Conservation (phyloP, 768 basidiomycete genomes). For the Roridomyces roridus region DNA sequence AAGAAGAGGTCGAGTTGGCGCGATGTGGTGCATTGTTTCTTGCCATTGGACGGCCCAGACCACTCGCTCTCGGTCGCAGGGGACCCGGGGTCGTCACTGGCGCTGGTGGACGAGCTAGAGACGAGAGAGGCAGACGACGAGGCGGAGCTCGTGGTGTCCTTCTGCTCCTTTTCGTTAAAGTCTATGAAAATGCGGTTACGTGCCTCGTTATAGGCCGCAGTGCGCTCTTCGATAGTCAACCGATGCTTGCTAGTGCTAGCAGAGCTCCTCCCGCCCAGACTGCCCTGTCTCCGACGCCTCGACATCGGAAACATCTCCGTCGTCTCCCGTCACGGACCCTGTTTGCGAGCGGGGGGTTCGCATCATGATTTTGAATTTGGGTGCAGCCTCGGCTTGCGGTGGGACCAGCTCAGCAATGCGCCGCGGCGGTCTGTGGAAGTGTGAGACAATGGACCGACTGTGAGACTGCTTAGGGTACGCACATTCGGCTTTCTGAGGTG, state of each 20-base stretch:
- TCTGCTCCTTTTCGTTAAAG: constrained; percentile 77
- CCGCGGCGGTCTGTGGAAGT: constrained; percentile 63
- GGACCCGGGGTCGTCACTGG: constrained; percentile 69
- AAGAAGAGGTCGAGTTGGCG: constrained; percentile 60
- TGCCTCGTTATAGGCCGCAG: constrained; percentile 89
- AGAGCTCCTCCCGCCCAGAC: constrained; percentile 72
- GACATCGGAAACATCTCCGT: constrained; percentile 76
- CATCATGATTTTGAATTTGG: constrained; percentile 91
- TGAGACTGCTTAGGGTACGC: constrained; percentile 37
- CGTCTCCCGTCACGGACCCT: constrained; percentile 76
- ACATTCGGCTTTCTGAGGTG: constrained; percentile 79
- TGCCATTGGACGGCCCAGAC: constrained; percentile 61
- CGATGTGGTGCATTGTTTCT: constrained; percentile 57
- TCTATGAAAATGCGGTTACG: constrained; percentile 87
- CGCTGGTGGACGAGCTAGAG: constrained; percentile 64
- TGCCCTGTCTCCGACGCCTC: constrained; percentile 86
- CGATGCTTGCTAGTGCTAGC: constrained; percentile 67
- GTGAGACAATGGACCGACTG: constrained; percentile 25
- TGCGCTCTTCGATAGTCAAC: constrained; percentile 84
- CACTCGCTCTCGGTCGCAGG: constrained; percentile 85
- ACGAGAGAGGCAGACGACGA: constrained; percentile 77
- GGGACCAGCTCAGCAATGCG: constrained; percentile 82
- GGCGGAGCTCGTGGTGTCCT: constrained; percentile 76
- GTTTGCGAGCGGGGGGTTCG: constrained; percentile 75
- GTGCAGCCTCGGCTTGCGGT: constrained; percentile 68